Percentiles rank a stretch among this genome's conserved stretches.
These are phyloP conservation scores for Bruguiera hainesii DNA, from an alignment of 441 rosid species.

Conservation along the genomic window DNA sequence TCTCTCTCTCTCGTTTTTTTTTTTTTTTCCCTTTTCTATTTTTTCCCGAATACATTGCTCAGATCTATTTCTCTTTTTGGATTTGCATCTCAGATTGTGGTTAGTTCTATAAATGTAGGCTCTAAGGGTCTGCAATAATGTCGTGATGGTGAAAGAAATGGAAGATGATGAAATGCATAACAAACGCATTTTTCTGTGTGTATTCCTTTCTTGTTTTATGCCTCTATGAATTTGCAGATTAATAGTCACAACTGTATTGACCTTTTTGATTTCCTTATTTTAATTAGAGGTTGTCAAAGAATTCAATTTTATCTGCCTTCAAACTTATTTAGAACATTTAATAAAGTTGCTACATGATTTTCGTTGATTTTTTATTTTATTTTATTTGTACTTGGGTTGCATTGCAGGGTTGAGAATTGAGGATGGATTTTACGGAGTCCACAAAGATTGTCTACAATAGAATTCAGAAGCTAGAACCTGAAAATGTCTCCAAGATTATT, in stretches of 20 bases:
- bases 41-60: not conserved
- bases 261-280: slow-evolving; percentile 22
- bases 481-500: slow-evolving; percentile 70
- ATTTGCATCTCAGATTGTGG: not conserved
- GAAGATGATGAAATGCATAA: not conserved
- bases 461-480: slow-evolving; percentile 82
- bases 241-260: not conserved
- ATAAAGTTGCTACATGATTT: too few relatives aligned
- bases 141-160: slow-evolving; percentile 9
- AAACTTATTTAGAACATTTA: not conserved
- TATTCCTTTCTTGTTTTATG: not conserved
- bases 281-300: not conserved
- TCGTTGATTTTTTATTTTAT: too few relatives aligned
- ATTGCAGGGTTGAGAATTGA: slow-evolving; percentile 34
- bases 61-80: not conserved
- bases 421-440: slow-evolving; percentile 80
- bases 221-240: not conserved
- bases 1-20: not conserved
- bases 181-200: not conserved
- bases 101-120: not conserved
- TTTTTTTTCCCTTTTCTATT: not conserved
- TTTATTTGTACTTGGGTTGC: slow-evolving; percentile 9
- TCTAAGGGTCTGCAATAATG: slow-evolving; percentile 5
- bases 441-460: slow-evolving; percentile 70
- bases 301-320: not conserved